phyloP scores from a whole-genome alignment of 176 grass and related monocot species.

The Eleusine indica region DNA sequence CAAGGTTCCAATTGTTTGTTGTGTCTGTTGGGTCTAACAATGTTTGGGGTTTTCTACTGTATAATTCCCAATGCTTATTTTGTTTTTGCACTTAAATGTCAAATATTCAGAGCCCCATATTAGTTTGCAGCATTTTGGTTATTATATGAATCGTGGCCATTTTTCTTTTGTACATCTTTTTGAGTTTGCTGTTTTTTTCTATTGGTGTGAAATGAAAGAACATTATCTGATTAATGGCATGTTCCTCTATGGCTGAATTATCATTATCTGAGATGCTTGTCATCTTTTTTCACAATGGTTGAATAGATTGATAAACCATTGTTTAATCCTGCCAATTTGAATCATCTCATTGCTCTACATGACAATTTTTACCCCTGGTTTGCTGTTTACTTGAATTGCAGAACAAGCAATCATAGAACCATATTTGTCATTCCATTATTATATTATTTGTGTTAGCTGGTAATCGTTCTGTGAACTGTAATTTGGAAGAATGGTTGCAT shows the following conservation, averaged over 20 bases:
- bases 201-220: slow-evolving; percentile 13
- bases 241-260: background rate
- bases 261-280: background rate
- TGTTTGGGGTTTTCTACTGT: background rate
- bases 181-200: background rate
- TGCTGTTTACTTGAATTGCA: background rate
- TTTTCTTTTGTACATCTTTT: slow-evolving; percentile 9
- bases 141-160: background rate
- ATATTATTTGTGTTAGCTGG: slow-evolving; percentile 6
- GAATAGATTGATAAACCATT: background rate
- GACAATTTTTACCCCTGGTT: background rate
- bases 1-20: background rate
- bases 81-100: background rate
- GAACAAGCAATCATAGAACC: background rate
- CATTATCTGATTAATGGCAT: background rate
- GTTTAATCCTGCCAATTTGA: background rate
- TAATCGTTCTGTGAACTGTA: background rate
- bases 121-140: background rate
- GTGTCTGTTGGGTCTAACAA: background rate
- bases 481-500: background rate
- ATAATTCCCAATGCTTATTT: background rate
- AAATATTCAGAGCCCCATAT: background rate
- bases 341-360: background rate
- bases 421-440: background rate
- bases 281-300: slow-evolving; percentile 7